Conservation (phyloP, 352 stramenopile species). For the Globisporangium camurandrum region DNA sequence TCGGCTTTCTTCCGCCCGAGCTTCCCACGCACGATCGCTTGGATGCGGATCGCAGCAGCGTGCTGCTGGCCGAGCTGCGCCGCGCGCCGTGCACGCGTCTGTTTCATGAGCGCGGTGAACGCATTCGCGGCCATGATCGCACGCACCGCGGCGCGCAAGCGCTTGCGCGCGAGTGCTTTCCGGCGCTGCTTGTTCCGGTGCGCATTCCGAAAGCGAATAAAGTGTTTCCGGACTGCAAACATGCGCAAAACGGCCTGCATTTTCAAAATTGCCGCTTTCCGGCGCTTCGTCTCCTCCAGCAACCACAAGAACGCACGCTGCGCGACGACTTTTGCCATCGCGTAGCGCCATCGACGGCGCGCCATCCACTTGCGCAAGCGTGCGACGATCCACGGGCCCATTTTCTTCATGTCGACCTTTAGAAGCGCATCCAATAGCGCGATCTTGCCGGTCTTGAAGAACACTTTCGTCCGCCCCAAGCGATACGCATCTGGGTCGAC, state of each 20-base stretch:
- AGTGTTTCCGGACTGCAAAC: slow-evolving; percentile 80
- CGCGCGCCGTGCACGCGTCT: slow-evolving; percentile 41
- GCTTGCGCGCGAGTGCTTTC: slow-evolving; percentile 61
- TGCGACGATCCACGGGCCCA: slow-evolving; percentile 81
- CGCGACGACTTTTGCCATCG: slow-evolving; percentile 75
- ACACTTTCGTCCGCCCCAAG: slow-evolving; percentile 85
- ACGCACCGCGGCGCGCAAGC: slow-evolving; percentile 60
- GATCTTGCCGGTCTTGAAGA: slow-evolving; percentile 91
- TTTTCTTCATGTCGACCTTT: slow-evolving; percentile 88
- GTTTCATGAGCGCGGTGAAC: slow-evolving; percentile 54
- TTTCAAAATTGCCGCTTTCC: slow-evolving; percentile 71
- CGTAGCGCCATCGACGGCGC: slow-evolving; percentile 78
- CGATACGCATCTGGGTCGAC: slow-evolving; percentile 82
- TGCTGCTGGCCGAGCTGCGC: slow-evolving; percentile 33
- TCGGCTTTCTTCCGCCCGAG: slow-evolving; percentile 66
- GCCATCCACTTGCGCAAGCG: slow-evolving; percentile 81
- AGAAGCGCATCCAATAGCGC: slow-evolving; percentile 80
- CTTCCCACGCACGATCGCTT: slow-evolving; percentile 76
- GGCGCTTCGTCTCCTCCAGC: slow-evolving; percentile 61
- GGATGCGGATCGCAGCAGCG: slow-evolving; percentile 58
- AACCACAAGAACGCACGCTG: slow-evolving; percentile 80
- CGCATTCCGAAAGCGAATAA: slow-evolving; percentile 57
- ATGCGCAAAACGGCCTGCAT: slow-evolving; percentile 84
- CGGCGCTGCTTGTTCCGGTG: slow-evolving; percentile 59
- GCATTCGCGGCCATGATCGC: slow-evolving; percentile 58